Base-by-base conservation (phyloP, 352 stramenopile genomes). In the Globisporangium spiculum region DNA sequence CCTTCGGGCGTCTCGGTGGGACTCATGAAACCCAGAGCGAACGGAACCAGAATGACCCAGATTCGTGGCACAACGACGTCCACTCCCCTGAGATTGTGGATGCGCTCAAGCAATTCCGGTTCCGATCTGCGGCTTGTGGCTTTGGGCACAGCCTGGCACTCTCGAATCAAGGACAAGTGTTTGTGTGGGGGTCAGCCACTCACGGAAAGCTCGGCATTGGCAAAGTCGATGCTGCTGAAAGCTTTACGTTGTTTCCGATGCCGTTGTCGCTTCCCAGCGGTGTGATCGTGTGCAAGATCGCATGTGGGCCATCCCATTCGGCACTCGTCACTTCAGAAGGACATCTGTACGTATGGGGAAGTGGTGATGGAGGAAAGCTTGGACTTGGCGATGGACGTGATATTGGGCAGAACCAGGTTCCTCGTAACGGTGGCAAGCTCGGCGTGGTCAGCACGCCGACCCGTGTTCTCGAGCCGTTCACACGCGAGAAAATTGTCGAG, bases 221-320 rank as follows among this genome's bases (percentile, higher is more conserved):
- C 0, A 52, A 65, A 0, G 66, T 90, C 1, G 64, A 63, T 56
- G 73, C 63, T 7, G 67, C 75, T 24, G 86, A 93, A 24, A 89
- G 84, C 63, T 94, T 94, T 68, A 86, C 84, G 4, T 26, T 94
- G 7, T 52, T 67, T 8, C 86, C 86, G 1, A 72, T 94, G 9
- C 70, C 64, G 1, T 57, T 90, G 1, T 44, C 71, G 3, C 68
- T 67, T 16, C 71, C 65, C 3, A 41, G n/a, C 4, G 67, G 71
- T 20, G 36, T 81, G 58, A n/a, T 70, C 4, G 78, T 92, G 1
- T 77, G 81, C 5, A 89, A 84, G 55, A 91, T 94, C 27, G 80
- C 87, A 0, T 94, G 87, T 57, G 87, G 87, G 24, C 81, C 84
- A 20, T 94, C 87, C 14, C 87, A 94, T 59, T 94, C 87, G 0